Conservation (phyloP, 176 grass and related monocot species). For the Oryza longistaminata region DNA sequence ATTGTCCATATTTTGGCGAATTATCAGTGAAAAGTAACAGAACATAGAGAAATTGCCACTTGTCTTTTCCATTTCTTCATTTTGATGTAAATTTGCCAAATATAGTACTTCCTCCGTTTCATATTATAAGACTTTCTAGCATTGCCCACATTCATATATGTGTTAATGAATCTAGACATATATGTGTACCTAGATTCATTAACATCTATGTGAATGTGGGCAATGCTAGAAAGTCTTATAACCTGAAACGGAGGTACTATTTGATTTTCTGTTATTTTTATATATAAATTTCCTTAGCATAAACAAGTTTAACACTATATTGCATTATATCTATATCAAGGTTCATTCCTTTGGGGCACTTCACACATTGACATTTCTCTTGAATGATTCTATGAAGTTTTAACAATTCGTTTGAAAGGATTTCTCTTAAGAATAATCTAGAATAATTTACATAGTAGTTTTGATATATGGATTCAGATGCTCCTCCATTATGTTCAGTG, state of each 20-base stretch:
- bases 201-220: too few relatives aligned
- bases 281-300: not conserved
- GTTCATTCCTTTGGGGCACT: not conserved
- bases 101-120: not conserved
- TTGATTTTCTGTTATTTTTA: not conserved
- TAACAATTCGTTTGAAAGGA: not conserved
- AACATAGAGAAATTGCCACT: not conserved
- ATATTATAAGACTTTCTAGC: too few relatives aligned
- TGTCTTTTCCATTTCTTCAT: not conserved
- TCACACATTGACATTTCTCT: not conserved
- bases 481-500: not conserved
- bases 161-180: too few relatives aligned
- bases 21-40: not conserved
- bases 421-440: not conserved
- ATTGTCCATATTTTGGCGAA: not conserved
- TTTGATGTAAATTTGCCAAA: not conserved
- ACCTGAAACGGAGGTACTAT: not conserved
- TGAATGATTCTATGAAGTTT: not conserved
- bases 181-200: too few relatives aligned
- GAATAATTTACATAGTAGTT: not conserved
- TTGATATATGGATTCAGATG: too few relatives aligned
- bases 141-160: too few relatives aligned
- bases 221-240: too few relatives aligned
- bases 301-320: not conserved
- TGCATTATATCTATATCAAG: not conserved